Base-by-base conservation (phyloP, 148 eudicot species). In the Rhododendron henanense region DNA sequence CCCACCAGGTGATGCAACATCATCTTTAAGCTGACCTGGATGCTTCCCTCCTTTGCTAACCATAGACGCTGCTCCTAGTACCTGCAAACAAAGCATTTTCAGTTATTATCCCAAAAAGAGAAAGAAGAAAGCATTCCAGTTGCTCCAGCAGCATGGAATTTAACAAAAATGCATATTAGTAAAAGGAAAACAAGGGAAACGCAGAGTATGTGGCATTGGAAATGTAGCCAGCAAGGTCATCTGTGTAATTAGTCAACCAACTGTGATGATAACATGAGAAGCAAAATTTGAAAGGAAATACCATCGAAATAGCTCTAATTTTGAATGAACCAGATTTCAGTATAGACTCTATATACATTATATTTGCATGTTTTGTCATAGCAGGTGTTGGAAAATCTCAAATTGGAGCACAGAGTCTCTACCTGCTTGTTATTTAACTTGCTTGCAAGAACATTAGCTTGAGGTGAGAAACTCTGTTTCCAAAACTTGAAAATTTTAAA, bases 1-100 rank as follows among this genome's bases (percentile, higher is more conserved):
- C 57, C 98, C 98, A 69, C 95, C 96, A 48, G 98, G 98, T 50
- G 96, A 93, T 82, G 99, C 93, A 83, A 97, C 98, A 47, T 97
- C 98, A 76, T 94, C 98, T 90, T 97, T 97, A 76, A 96, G 96
- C 93, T 97, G 96, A 65, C 93, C 98, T 3, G 98, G 99, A 87
- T 95, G 99, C 92, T 94, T 97, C 53, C 98, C 96, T 15, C 88
- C 87, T 37, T 87, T 84, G 63, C 87, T 84, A 13, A 89, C 99
- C 98, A 97, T 94, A 74, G 96, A 84, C 87, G 98, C 96, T 76
- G 98, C 99, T 88, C 98, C 98, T 63, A 97, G 83, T 63, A 97
- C 99, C 98, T 96, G 92, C 86, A 91, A 63, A 71, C 4, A 39
- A 80, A 5, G 41, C 39, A 61, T 83, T 74, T 86, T 57, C 1